Evolutionary conservation across 257 asterid species (phyloP).

Genomic region (Lycium barbarum): DNA sequence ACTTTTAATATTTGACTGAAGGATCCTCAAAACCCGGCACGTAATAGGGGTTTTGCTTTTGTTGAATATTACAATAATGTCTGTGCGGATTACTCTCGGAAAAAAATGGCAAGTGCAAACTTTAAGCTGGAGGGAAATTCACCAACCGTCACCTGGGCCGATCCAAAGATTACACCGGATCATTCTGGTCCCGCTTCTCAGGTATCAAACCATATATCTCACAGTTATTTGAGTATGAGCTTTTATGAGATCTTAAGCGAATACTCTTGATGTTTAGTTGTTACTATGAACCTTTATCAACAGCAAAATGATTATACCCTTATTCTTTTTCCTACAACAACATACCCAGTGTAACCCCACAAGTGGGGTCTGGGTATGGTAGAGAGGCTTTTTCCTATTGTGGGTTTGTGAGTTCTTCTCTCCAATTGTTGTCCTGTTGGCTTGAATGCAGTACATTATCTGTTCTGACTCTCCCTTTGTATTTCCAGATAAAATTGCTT

Average conservation of each 20-base stretch:
- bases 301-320: background rate
- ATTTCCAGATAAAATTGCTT: background rate
- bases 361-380: too few species aligned
- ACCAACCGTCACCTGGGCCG: constrained; percentile 97
- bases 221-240: background rate
- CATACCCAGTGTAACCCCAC: too few species aligned
- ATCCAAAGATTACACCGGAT: constrained; percentile 83
- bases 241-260: constrained; percentile 13
- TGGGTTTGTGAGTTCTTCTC: background rate
- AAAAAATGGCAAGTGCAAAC: constrained; percentile 63
- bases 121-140: constrained; percentile 83
- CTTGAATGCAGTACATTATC: background rate
- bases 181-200: constrained; percentile 85
- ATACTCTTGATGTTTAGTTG: background rate
- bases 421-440: constrained; percentile 8
- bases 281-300: background rate
- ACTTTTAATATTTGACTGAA: constrained; percentile 45
- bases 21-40: constrained; percentile 89
- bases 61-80: constrained; percentile 95
- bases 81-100: constrained; percentile 93
- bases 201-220: constrained; percentile 49
- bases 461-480: background rate
- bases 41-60: constrained; percentile 95
- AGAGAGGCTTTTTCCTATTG: background rate
- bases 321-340: background rate